These are phyloP conservation scores for Phyllosticta paracitricarpa DNA, from an alignment of 2,329 filamentous ascomycete species.

Conservation along the genomic window DNA sequence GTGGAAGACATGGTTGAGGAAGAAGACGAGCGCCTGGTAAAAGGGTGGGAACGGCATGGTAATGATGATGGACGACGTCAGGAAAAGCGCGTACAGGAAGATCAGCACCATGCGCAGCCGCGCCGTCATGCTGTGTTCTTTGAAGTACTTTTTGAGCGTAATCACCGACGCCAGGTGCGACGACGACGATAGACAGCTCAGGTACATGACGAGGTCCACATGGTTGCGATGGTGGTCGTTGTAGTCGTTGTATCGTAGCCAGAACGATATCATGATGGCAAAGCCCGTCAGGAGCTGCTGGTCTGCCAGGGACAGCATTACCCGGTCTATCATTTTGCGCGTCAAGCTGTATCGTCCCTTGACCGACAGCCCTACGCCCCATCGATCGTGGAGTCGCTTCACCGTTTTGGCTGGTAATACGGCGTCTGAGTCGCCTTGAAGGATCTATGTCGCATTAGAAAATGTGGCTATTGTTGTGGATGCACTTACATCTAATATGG, in stretches of 20 bases:
- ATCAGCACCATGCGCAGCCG: slow-evolving; percentile 20
- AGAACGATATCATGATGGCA: slow-evolving; percentile 20
- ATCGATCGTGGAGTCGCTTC: slow-evolving; percentile 15
- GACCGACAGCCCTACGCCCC: slow-evolving; percentile 20
- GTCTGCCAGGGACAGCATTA: slow-evolving; percentile 22
- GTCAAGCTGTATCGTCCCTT: slow-evolving; percentile 8
- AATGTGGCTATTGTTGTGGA: neutral
- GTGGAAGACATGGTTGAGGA: neutral
- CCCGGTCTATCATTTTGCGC: slow-evolving; percentile 22
- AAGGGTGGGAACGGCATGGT: slow-evolving; percentile 12
- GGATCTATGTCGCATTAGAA: neutral
- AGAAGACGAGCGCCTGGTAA: neutral
- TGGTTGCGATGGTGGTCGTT: neutral
- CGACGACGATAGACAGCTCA: slow-evolving; percentile 21
- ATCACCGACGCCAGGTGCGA: slow-evolving; percentile 25
- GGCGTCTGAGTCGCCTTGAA: neutral
- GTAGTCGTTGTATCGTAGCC: slow-evolving; percentile 12
- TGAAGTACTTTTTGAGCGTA: slow-evolving; percentile 23
- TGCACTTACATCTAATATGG: neutral
- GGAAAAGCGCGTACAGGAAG: slow-evolving; percentile 19
- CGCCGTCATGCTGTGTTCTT: slow-evolving; percentile 21
- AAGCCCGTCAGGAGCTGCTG: slow-evolving; percentile 25
- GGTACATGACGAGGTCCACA: slow-evolving; percentile 18
- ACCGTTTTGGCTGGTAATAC: neutral
- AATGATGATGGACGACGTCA: slow-evolving; percentile 20